A percentile compares a stretch with the other conserved stretches of the same genome.
These are phyloP conservation scores for Pythium biforme DNA, from an alignment of 352 stramenopile species.

Conservation along the genomic window DNA sequence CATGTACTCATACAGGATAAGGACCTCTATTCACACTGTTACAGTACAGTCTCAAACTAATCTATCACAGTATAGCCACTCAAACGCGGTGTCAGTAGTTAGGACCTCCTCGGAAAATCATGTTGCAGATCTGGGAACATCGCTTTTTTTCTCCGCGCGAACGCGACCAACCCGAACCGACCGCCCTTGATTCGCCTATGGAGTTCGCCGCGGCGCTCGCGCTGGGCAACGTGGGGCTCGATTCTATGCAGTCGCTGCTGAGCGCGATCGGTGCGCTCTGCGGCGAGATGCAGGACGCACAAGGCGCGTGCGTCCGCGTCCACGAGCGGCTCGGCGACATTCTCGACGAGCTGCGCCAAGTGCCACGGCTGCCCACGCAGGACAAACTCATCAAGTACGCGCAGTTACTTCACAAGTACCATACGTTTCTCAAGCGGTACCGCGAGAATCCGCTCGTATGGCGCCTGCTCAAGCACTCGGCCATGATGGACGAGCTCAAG, in stretches of 20 bases:
- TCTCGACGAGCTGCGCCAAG: constrained; percentile 5
- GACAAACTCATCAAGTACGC: not conserved
- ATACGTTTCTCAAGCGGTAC: constrained; percentile 1
- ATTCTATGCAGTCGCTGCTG: constrained; percentile 1
- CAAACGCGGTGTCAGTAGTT: no score
- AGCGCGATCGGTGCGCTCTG: constrained; percentile 3
- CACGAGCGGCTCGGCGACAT: constrained; percentile 13
- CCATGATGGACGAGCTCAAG: constrained; percentile 13
- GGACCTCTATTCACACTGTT: no score
- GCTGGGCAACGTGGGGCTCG: not conserved
- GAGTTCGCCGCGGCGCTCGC: constrained; percentile 9
- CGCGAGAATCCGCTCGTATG: not conserved
- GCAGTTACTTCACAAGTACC: not conserved
- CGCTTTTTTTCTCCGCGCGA: not conserved
- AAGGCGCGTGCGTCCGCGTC: constrained; percentile 3
- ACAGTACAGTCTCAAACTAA: no score
- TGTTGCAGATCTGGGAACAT: no score
- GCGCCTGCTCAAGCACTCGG: constrained; percentile 1
- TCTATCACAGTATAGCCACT: no score
- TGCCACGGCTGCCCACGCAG: not conserved
- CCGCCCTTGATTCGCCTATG: not conserved
- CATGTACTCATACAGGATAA: constrained; percentile 3
- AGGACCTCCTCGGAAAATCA: no score
- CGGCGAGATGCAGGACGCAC: constrained; percentile 5
- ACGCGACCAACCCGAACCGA: no score